Base-by-base conservation (phyloP, 192 early-diverging fungal species). In the Coemansia sp. region DNA sequence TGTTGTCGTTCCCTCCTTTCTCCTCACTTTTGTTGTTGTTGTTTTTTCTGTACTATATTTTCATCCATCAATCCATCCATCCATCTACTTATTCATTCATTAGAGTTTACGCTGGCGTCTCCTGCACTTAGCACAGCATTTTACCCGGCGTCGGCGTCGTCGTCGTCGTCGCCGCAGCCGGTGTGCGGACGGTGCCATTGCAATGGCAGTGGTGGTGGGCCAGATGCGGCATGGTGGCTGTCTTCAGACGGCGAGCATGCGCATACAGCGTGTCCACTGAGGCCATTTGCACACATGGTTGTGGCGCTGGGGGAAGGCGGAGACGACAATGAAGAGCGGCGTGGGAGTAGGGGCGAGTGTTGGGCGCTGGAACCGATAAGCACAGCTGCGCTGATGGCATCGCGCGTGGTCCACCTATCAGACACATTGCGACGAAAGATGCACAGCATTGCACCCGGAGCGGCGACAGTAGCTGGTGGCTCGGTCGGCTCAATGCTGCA, bases 211-310 rank as follows among this genome's bases (percentile, higher is more conserved):
- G 39, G 52, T 17, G 32, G 57, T 8, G 4, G 18, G 11, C 36
- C 37, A 58, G 57, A 19, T 15, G 27, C 57, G 40, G 55, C 75
- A 33, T 78, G 75, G 75, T 78, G 75, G 75, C 62, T 78, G 43
- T 60, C 64, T 41, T 68, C 75, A 3, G 75, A 78, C 59, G 53
- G 39, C 9, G 69, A 68, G 62, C 75, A 78, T 40, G 75, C 75
- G 32, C 75, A 78, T 37, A 78, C 75, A 8, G 75, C 75, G 24
- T 78, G 75, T 17, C 75, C 75, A 33, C 58, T 78, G 24, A 68
- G 75, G 48, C 75, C 75, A 37, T 78, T 78, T 68, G 75, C 75
- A 15, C 75, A 78, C 63, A 78, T 78, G 75, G 65, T 78, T 8
- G 69, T 78, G 17, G 75, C 64, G 43, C 53, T 71, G 62, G 17